Evolutionary conservation across 1,139 yeast species (phyloP).

Genomic region (Geotrichum phurueaensis): DNA sequence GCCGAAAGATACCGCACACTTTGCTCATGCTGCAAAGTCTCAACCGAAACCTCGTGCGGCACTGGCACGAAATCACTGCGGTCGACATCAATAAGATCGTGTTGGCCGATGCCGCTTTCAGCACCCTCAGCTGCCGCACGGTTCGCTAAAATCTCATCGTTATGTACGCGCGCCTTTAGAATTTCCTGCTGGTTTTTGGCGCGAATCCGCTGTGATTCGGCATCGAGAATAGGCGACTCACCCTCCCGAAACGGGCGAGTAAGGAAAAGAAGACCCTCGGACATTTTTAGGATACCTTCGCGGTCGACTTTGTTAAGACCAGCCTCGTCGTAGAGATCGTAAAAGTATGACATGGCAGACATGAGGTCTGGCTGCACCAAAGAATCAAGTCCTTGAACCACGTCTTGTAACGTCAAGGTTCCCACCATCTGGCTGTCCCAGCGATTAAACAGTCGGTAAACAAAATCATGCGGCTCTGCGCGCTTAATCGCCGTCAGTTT

Average conservation of each 20-base stretch:
- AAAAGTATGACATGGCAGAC: constrained; percentile 73
- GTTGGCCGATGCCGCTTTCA: neutral
- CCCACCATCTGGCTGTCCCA: constrained; percentile 61
- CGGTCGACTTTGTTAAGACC: constrained; percentile 60
- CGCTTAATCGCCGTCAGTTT: constrained; percentile 9
- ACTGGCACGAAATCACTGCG: neutral
- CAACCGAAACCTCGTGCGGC: constrained; percentile 27
- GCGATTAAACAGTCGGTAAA: constrained; percentile 56
- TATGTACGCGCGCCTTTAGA: constrained; percentile 9
- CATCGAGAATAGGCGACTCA: constrained; percentile 24
- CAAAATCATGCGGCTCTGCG: constrained; percentile 42
- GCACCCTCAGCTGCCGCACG: neutral
- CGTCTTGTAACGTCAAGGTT: constrained; percentile 59
- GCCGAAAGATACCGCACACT: constrained; percentile 77
- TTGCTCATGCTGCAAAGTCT: constrained; percentile 62
- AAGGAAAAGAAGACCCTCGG: constrained; percentile 77
- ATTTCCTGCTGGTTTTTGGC: constrained; percentile 20
- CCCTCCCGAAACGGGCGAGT: constrained; percentile 58
- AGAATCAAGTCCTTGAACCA: constrained; percentile 66
- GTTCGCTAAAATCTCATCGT: neutral
- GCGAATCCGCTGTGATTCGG: constrained; percentile 21
- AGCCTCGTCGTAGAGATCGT: constrained; percentile 63
- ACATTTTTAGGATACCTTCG: constrained; percentile 73
- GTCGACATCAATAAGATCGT: constrained; percentile 1
- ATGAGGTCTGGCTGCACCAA: constrained; percentile 69